These are phyloP conservation scores for Cyberlindnera amylophila DNA, from an alignment of 805 yeast genomes.

Conservation along the genomic window DNA sequence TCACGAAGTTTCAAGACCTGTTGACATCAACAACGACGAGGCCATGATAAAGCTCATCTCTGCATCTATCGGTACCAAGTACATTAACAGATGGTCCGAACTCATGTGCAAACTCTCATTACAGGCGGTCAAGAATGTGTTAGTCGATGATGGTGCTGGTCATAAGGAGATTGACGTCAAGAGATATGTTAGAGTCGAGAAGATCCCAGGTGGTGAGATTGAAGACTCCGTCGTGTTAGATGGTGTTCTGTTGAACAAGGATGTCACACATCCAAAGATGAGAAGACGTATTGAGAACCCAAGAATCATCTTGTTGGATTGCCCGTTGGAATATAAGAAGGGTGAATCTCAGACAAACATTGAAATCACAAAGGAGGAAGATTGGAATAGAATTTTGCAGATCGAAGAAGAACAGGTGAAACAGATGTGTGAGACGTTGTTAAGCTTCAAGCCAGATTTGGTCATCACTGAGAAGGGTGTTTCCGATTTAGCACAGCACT, in stretches of 20 bases:
- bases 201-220: slow-evolving; percentile 97
- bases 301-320: slow-evolving; percentile 81
- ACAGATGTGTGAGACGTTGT: slow-evolving; percentile 76
- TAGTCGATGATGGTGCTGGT: slow-evolving; percentile 51
- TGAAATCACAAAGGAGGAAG: slow-evolving; percentile 93
- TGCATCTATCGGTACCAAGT: slow-evolving; percentile 95
- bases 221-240: slow-evolving; percentile 83
- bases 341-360: slow-evolving; percentile 98
- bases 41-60: slow-evolving; percentile 84
- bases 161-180: slow-evolving; percentile 86
- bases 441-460: slow-evolving; percentile 84
- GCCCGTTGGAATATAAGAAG: slow-evolving; percentile 97
- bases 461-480: slow-evolving; percentile 98
- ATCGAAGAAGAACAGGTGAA: slow-evolving; percentile 98
- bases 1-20: slow-evolving; percentile 75
- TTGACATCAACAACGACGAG: slow-evolving; percentile 76
- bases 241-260: slow-evolving; percentile 92
- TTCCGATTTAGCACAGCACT: slow-evolving; percentile 96
- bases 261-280: slow-evolving; percentile 99
- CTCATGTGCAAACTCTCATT: slow-evolving; percentile 88
- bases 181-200: slow-evolving; percentile 90
- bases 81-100: slow-evolving; percentile 84
- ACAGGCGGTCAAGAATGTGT: slow-evolving; percentile 81
- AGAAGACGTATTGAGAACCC: slow-evolving; percentile 86
- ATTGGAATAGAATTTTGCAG: slow-evolving; percentile 92